Evolutionary conservation across 2,329 filamentous ascomycete genomes (phyloP), one percentile per base, ranked within the genome.

Genomic region (Apiospora pterosperma): DNA sequence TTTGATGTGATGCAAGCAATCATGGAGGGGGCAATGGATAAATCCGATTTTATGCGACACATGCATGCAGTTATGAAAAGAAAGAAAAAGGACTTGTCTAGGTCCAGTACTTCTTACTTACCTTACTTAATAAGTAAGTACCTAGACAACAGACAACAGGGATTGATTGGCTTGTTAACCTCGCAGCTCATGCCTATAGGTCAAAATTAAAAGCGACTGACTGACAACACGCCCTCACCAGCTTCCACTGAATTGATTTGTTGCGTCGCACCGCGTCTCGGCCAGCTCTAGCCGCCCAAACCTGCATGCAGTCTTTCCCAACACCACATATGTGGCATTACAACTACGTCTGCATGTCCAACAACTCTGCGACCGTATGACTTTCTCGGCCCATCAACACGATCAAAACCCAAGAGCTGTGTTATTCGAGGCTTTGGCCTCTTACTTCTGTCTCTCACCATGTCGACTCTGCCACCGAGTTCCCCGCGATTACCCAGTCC

Each of bases 401-500:
- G 14, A 55, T n/a, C 48, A 55, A 34, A 55, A 55, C n/a, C n/a
- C n/a, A 41, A 55, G 48, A 55, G 16, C 48, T 36, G 36, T 61
- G 44, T 36, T 61, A 36, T 59, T 42, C 28, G 68, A 62, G 66
- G 66, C 66, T 21, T 28, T 60, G 62, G 63, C 68, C 67, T 68
- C 28, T 31, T 39, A 19, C 61, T 58, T 39, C 38, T 63, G 67
- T 68, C 36, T 59, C 19, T 19, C 67, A 78, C 69, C 69, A 87
- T 88, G 85, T 82, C 85, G 36, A 28, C 61, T n/a, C 77, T 88
- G 68, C 80, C 86, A 71, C 90, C 92, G 68, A 95, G 88, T 78
- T 97, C 94, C 59, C 95, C 96, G 68, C 91, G 96, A 75, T 88
- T 99, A 62, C 96, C 96, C 66, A 97, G 93, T 78, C 96, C 96